Percentiles rank a stretch among this genome's conserved stretches.
phyloP scores from a whole-genome alignment of 1,284 basidiomycete species.

The Heliocybe sulcata region DNA sequence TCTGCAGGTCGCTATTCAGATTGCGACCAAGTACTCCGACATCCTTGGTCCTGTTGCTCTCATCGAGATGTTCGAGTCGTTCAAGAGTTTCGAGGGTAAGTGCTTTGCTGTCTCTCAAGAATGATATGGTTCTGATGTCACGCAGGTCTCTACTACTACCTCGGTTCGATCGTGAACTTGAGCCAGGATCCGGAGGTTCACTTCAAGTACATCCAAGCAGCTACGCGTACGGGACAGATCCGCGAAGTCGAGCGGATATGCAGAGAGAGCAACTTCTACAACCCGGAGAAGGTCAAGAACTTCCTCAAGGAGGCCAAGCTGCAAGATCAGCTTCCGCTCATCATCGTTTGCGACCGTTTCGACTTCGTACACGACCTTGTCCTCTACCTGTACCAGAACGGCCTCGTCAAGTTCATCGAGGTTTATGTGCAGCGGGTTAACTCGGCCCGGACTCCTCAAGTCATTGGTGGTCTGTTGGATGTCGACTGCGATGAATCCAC shows the following conservation, averaged over 20 bases:
- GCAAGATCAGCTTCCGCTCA: constrained; percentile 94
- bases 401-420: constrained; percentile 95
- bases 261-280: constrained; percentile 96
- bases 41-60: constrained; percentile 95
- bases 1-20: constrained; percentile 94
- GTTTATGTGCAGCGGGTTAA: constrained; percentile 99
- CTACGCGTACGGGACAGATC: constrained; percentile 96
- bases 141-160: constrained; percentile 92
- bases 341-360: constrained; percentile 99
- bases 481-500: constrained; percentile 97
- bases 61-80: constrained; percentile 98
- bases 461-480: constrained; percentile 93
- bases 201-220: constrained; percentile 99
- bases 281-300: constrained; percentile 99
- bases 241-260: constrained; percentile 99
- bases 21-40: constrained; percentile 99
- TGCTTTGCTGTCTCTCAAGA: neutral
- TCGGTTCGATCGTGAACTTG: constrained; percentile 96
- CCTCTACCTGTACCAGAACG: constrained; percentile 98
- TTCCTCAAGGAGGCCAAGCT: constrained; percentile 99
- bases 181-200: constrained; percentile 96
- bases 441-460: constrained; percentile 96
- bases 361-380: constrained; percentile 99
- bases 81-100: constrained; percentile 93
- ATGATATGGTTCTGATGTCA: neutral